Evolutionary conservation across 305 asterid species (phyloP), one percentile per base, ranked within the genome.

Genomic region (Rubia peregrina): DNA sequence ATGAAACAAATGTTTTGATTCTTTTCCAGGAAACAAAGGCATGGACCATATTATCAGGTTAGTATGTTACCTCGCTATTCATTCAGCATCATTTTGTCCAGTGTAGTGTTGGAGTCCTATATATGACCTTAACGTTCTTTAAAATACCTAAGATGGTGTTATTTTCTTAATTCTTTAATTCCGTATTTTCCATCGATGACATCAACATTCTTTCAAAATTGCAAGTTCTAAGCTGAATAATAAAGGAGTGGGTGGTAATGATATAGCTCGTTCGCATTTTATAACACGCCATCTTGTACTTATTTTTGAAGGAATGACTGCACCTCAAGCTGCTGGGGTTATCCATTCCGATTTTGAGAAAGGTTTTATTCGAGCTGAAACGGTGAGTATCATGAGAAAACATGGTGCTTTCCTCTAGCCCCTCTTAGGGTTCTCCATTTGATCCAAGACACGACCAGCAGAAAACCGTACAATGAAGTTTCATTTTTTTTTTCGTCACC

Each of bases 301-400:
- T n/a, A 43, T 19, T 24, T 68, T 68, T 73, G 76, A 74, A 91
- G 98, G 98, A 74, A 91, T 91, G 97, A 94, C 98, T 72, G 98
- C 97, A 66, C 98, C 98, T 75, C 93, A 94, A 86, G 97, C 98
- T 49, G 99, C 99, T 80, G 99, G 99, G 43, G 96, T 94, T 62
- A 94, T 94, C 80, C 98, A 94, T 85, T 88, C 99, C 0, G 99
- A 94, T 79, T 94, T 94, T 71, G 99, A 94, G 82, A 88, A 95
- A 82, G 99, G 99, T 73, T 94, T 94, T 83, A 94, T 94, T 81
- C 86, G 98, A 82, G 99, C 99, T 74, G 98, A 94, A 86, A 94
- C 96, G 84, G 99, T 94, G 75, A 82, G 84, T 57, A 73, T 72
- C 72, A 48, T 74, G 41, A 44, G 17, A 64, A 74, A 64, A 70